Evolutionary conservation across 208 protist genomes (phyloP).

Genomic region (Wallacemonas sp.): DNA sequence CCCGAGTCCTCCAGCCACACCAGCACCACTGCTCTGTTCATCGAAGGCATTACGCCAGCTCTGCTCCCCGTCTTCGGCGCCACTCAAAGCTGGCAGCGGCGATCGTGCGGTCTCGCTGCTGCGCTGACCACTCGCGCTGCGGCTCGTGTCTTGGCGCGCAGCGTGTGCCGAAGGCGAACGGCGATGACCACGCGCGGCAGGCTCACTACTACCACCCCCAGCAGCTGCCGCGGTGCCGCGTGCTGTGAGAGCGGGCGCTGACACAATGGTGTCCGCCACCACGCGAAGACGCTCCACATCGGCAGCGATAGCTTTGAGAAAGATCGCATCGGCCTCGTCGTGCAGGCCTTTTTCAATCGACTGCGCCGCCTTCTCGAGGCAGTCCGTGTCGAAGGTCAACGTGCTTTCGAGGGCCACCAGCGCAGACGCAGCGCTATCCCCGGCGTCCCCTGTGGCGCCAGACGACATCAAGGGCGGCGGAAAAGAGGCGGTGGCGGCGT

Average conservation of each 20-base stretch:
- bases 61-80: neutral
- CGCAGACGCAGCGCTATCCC: neutral
- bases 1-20: neutral
- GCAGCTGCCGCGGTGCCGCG: too few relatives aligned
- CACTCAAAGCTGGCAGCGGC: neutral
- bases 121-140: neutral
- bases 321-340: conserved; percentile 30
- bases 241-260: too few relatives aligned
- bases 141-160: too few relatives aligned
- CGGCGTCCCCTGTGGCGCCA: neutral
- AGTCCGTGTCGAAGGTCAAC: conserved; percentile 26
- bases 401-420: conserved; percentile 8
- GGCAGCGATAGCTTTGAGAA: conserved; percentile 15
- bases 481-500: neutral
- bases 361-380: conserved; percentile 29
- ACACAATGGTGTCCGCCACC: conserved; percentile 3
- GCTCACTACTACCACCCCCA: too few relatives aligned
- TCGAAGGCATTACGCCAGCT: conserved; percentile 3
- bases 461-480: neutral
- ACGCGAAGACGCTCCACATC: conserved; percentile 13
- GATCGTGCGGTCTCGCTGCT: neutral
- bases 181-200: neutral
- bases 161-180: neutral
- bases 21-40: neutral
- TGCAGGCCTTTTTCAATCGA: conserved; percentile 28